Base-by-base conservation (phyloP, 2,329 filamentous ascomycete genomes). In the Fusarium sp. region DNA sequence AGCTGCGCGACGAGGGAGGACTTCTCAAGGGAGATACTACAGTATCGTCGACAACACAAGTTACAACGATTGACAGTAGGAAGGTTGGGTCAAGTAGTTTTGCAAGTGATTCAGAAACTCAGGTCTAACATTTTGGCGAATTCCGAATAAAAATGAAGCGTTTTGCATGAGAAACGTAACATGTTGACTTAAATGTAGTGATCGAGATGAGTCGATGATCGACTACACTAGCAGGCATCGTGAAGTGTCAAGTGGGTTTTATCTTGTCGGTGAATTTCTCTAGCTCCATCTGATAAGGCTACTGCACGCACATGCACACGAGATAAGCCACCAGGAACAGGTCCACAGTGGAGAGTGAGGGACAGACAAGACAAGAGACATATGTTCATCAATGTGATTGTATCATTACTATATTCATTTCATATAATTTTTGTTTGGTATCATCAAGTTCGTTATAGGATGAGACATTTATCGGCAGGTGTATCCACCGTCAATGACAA, bases 401-500 rank as follows among this genome's bases (percentile, higher is more conserved):
- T 44, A 33, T 62, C 50, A 69, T 69, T 53, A 66, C 46, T 60
- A 48, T 39, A 52, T 33, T 62, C 29, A 33, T 42, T 53, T 56
- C 28, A 28, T 54, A n/a, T n/a, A n/a, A n/a, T n/a, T n/a, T n/a
- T 41, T 43, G 41, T 43, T 54, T 69, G 56, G 61, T 68, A 67
- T 68, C 63, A 44, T 63, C 54, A 67, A 42, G 43, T 50, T 58
- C 54, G 23, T 66, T 50, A 63, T 31, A 16, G 62, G 11, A 52
- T n/a, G 28, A 46, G 59, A 35, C 66, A 39, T 73, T 69, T 79
- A 86, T 63, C 83, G 82, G 72, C 78, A 74, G 69, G 80, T 83
- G 80, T 92, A 92, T 39, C 90, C 91, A 68, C 91, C 92, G 77
- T 94, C 92, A 62, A 93, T 88, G 60, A 92, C 80, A 42, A 94